A percentile compares a stretch with the other conserved stretches of the same genome.
Conservation (phyloP, 495 filamentous ascomycete species). For the Aspergillus bridgeri region DNA sequence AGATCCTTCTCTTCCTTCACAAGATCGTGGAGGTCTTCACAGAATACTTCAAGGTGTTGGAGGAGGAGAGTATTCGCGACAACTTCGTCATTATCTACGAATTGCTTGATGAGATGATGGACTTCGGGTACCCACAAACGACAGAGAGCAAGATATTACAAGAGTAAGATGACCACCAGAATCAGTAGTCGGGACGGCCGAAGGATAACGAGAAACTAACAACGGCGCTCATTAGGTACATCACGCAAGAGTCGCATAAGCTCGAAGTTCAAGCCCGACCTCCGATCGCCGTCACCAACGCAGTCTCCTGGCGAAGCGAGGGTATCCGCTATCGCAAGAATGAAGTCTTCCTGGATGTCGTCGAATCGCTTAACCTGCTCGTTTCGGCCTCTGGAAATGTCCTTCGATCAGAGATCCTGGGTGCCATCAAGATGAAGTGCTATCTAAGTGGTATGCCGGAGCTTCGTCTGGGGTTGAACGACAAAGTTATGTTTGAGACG, state of each 20-base stretch:
- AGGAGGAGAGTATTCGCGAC: constrained; percentile 98
- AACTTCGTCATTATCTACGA: constrained; percentile 99
- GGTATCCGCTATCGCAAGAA: constrained; percentile 99
- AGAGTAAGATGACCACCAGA: constrained; percentile 53
- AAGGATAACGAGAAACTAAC: not conserved
- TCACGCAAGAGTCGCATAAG: constrained; percentile 99
- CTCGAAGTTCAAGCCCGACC: constrained; percentile 97
- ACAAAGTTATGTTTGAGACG: constrained; percentile 99
- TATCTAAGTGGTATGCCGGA: constrained; percentile 99
- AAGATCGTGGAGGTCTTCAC: constrained; percentile 98
- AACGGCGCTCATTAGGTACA: constrained; percentile 59
- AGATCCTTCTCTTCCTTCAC: constrained; percentile 97
- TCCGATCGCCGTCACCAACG: constrained; percentile 98
- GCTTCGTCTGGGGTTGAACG: constrained; percentile 89
- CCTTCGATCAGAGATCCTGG: constrained; percentile 92
- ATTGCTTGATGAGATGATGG: constrained; percentile 99
- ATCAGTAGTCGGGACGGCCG: not conserved
- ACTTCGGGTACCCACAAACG: constrained; percentile 98
- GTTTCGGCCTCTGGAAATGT: constrained; percentile 95
- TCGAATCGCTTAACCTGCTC: constrained; percentile 95
- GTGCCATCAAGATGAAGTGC: constrained; percentile 99
- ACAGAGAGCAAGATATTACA: constrained; percentile 99
- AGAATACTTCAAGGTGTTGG: constrained; percentile 99
- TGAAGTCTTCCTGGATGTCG: constrained; percentile 96
- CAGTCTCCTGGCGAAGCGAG: constrained; percentile 96